Evolutionary conservation across 2,329 filamentous ascomycete species (phyloP), one percentile per base, ranked within the genome.

Genomic region (Ascochyta viciae-villosae): DNA sequence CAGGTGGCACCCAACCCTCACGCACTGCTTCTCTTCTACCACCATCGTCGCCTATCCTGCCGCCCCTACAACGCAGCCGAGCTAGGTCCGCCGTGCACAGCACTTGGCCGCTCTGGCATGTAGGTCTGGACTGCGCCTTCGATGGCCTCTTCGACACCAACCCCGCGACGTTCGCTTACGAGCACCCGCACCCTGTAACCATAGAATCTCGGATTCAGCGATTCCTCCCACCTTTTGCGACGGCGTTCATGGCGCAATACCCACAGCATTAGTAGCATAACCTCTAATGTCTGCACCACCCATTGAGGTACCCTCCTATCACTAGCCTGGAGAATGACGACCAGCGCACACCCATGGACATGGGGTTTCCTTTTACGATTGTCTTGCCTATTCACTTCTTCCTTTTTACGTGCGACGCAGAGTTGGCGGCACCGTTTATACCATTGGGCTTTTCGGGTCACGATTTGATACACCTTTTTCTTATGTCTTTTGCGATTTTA

Each of bases 281-380:
- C 54, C 55, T 64, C 57, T 74, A 74, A 74, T 74, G 70, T 74
- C 66, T 74, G 68, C 62, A 63, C 60, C 51, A 53, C 54, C 66
- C 58, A 56, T 63, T 58, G 61, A 64, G 66, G 52, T 40, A 46
- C 49, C 65, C 69, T 67, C 63, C 61, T 67, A 71, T 59, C 57
- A 52, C 60, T 64, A 51, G 60, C 59, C 55, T 64, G 63, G 64
- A 67, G 54, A 53, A 62, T 34, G 49, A 62, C 48, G 49, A 61
- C 45, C 29, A 50, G 59, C 58, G 48, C n/a, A 40, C 41, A 43
- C 53, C 48, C 42, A 50, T 15, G 13, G 12, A 31, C 38, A 51
- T 23, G 53, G 53, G 53, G 37, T 38, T 51, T 44, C 42, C 45
- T 49, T 61, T 56, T 42, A 62, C 53, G 55, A 58, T 29, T 42